A percentile compares a stretch with the other conserved stretches of the same genome.
phyloP scores from a whole-genome alignment of 2,329 filamentous ascomycete species.

The Anisogramma anomala region DNA sequence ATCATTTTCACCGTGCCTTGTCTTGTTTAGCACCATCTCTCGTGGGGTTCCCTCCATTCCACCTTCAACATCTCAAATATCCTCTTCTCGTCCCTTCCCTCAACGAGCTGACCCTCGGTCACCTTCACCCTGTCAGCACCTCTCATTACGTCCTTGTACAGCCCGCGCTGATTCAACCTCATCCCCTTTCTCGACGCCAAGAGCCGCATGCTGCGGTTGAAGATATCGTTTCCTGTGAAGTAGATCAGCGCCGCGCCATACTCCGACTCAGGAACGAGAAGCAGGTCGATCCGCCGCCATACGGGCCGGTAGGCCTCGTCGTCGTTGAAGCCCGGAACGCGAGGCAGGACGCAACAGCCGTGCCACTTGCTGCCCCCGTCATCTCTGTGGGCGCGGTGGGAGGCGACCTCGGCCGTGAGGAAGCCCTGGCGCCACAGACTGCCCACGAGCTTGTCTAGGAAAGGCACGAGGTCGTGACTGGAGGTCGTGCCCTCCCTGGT shows the following conservation, averaged over 20 bases:
- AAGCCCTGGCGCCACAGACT: slow-evolving; percentile 51
- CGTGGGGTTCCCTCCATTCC: slow-evolving; percentile 68
- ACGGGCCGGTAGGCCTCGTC: slow-evolving; percentile 26
- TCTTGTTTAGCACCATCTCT: slow-evolving; percentile 70
- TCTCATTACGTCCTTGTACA: slow-evolving; percentile 61
- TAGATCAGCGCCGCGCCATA: slow-evolving; percentile 83
- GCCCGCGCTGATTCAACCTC: slow-evolving; percentile 71
- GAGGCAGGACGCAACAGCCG: slow-evolving; percentile 64
- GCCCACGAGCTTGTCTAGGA: slow-evolving; percentile 53
- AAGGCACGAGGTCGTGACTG: slow-evolving; percentile 44
- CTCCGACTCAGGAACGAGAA: slow-evolving; percentile 69
- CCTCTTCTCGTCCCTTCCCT: slow-evolving; percentile 61
- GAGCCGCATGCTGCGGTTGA: slow-evolving; percentile 71
- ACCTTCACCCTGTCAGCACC: slow-evolving; percentile 46
- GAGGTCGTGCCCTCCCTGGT: slow-evolving; percentile 51
- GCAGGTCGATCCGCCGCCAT: slow-evolving; percentile 76
- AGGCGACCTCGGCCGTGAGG: slow-evolving; percentile 58
- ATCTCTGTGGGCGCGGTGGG: slow-evolving; percentile 29
- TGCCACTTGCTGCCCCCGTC: slow-evolving; percentile 70
- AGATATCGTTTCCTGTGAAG: slow-evolving; percentile 91
- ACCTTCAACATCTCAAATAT: slow-evolving; percentile 78
- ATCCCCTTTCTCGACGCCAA: slow-evolving; percentile 71
- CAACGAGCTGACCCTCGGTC: slow-evolving; percentile 58
- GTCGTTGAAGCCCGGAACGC: slow-evolving; percentile 21
- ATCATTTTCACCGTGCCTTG: too few relatives aligned